Evolutionary conservation across 75 land plant species (phyloP).

Genomic region (Selaginella tamariscina): DNA sequence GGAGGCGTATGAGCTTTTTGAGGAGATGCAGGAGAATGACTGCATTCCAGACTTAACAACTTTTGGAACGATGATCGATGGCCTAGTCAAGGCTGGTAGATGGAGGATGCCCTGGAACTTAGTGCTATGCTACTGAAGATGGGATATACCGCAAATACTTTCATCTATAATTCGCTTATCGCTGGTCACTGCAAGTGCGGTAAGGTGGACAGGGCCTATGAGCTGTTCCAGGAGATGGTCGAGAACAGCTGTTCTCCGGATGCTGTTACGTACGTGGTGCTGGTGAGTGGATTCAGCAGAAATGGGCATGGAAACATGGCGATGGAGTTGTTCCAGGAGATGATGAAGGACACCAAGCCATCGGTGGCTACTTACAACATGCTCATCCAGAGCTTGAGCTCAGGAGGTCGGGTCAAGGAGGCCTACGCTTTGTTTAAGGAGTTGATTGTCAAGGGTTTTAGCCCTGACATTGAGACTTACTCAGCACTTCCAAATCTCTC

Average conservation of each 20-base stretch:
- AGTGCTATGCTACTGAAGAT: not conserved
- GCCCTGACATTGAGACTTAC: conserved; percentile 15
- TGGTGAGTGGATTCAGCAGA: conserved; percentile 6
- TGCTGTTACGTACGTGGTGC: conserved; percentile 12
- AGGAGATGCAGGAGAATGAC: conserved; percentile 43
- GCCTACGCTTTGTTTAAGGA: not conserved
- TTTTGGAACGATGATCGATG: conserved; percentile 45
- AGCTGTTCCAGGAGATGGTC: conserved; percentile 49
- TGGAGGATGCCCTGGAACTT: conserved; percentile 30
- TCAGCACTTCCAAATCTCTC: not conserved
- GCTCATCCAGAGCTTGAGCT: not conserved
- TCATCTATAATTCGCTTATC: conserved; percentile 20
- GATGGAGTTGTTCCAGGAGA: conserved; percentile 16
- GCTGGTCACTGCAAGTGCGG: conserved; percentile 39
- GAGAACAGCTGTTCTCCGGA: conserved; percentile 48
- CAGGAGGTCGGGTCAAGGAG: not conserved
- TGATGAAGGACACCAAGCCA: conserved; percentile 1
- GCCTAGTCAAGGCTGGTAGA: conserved; percentile 37
- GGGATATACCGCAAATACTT: not conserved
- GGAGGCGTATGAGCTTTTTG: conserved; percentile 42
- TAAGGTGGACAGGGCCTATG: conserved; percentile 40
- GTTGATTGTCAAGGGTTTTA: not conserved
- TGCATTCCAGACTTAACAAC: conserved; percentile 38
- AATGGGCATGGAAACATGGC: not conserved
- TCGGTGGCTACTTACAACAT: not conserved